Evolutionary conservation across 805 yeast species (phyloP), one percentile per base, ranked within the genome.

Genomic region (Isabelozyma heimii): DNA sequence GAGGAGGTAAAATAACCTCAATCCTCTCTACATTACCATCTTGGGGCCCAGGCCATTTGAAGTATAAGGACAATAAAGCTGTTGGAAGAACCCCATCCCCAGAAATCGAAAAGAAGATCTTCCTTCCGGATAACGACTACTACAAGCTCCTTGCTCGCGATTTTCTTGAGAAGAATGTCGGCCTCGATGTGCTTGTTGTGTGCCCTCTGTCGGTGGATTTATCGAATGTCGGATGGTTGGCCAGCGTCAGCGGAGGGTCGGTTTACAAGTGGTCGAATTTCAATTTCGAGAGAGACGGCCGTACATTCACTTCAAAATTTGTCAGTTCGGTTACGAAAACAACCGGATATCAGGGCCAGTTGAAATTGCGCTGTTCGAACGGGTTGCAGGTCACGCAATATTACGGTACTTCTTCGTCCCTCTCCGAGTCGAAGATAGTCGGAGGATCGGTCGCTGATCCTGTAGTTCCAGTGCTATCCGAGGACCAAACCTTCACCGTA

Each of bases 1-100:
- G 94, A 8, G 94, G 94, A 52, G 99, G 98, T 51, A 88, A 91
- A 57, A 83, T 92, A 33, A 79, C 86, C 17, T 78, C 88, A 0
- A 65, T 87, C 4, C 67, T 91, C 40, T 77, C 89, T 2, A 70
- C 84, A 1, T 65, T 90, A 38, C 97, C 99, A 6, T 78, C 89
- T 0, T 77, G 83, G 77, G 97, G 96, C 0, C 85, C 90, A 0
- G 97, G 97, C 4, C 73, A 78, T 8, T 73, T 86, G 47, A 69
- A 72, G n/a, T 69, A 66, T 47, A 81, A 76, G 55, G 70, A 71
- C 20, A 64, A 65, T 50, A 65, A 65, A 42, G 54, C 67, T 4
- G 70, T 70, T 13, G 74, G 75, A 4, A 74, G 80, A 17, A 59
- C 66, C 24, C 72, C 74, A 44, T 63, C 76, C 2, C 67, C 74